Evolutionary conservation across 129 eudicot genomes (phyloP).

Genomic region (Tagetes patula): DNA sequence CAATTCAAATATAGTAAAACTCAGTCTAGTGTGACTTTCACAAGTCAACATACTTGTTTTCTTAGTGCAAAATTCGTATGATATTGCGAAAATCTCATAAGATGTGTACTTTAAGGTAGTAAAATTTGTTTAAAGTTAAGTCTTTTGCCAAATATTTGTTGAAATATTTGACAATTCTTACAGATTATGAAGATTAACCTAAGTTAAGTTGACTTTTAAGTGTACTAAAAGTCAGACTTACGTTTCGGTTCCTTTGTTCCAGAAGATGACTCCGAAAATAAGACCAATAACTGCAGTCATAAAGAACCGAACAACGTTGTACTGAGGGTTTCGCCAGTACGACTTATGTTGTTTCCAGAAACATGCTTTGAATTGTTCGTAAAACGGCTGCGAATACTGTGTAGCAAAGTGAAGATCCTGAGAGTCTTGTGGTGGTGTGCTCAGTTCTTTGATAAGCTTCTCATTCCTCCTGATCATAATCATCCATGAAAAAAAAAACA

Average conservation of each 20-base stretch:
- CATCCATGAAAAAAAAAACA: conserved; percentile 4
- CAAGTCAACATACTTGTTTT: neutral
- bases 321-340: conserved; percentile 87
- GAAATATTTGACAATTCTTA: neutral
- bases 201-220: neutral
- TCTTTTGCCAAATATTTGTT: neutral
- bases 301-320: conserved; percentile 64
- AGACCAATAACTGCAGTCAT: conserved; percentile 60
- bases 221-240: conserved; percentile 28
- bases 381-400: conserved; percentile 57
- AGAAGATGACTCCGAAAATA: conserved; percentile 66
- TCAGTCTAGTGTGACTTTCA: neutral
- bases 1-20: neutral
- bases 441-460: conserved; percentile 48
- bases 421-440: conserved; percentile 57
- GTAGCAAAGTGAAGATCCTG: conserved; percentile 72
- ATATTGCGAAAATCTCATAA: neutral
- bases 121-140: neutral
- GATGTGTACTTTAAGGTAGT: neutral
- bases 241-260: conserved; percentile 68
- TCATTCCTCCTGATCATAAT: conserved; percentile 48
- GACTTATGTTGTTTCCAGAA: conserved; percentile 89
- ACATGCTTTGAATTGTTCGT: conserved; percentile 68
- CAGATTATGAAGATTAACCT: neutral
- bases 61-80: neutral